Percentiles rank a stretch among this genome's conserved stretches.
These are phyloP conservation scores for Pseudozyma thailandica DNA, from an alignment of 1,284 basidiomycete genomes.

Conservation along the genomic window DNA sequence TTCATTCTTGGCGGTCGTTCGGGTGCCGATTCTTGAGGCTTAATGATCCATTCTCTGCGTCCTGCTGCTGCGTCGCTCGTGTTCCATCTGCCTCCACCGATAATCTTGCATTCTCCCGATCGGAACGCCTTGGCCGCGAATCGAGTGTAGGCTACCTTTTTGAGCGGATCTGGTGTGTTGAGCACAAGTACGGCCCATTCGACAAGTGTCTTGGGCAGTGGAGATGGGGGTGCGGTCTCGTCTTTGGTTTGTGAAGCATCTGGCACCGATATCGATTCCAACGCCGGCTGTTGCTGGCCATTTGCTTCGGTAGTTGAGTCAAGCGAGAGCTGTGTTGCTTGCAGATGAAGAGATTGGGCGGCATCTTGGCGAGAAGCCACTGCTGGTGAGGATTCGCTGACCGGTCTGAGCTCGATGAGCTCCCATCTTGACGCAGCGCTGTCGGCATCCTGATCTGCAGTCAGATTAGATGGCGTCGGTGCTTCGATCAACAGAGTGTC, in stretches of 20 bases:
- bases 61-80: conserved; percentile 7
- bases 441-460: conserved; percentile 8
- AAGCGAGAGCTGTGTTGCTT: conserved; percentile 19
- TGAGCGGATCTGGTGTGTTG: conserved; percentile 77
- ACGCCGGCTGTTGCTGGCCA: background rate
- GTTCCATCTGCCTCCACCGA: conserved; percentile 71
- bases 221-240: conserved; percentile 31
- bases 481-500: conserved; percentile 62
- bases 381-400: conserved; percentile 75
- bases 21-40: conserved; percentile 71
- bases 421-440: conserved; percentile 72
- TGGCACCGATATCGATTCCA: background rate
- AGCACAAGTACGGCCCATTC: conserved; percentile 81
- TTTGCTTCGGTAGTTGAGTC: conserved; percentile 22
- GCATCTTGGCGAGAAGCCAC: conserved; percentile 25
- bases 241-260: background rate
- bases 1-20: conserved; percentile 75
- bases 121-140: conserved; percentile 78
- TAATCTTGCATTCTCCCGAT: conserved; percentile 76
- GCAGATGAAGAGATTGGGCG: conserved; percentile 29
- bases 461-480: conserved; percentile 19
- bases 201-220: conserved; percentile 72
- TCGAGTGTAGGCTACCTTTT: conserved; percentile 78
- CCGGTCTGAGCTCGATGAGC: conserved; percentile 79
- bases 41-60: conserved; percentile 39